Percentiles rank a stretch among this genome's conserved stretches.
These are phyloP conservation scores for Raphidocelis subcapitata DNA, from an alignment of 139 green algal species.

Conservation along the genomic window DNA sequence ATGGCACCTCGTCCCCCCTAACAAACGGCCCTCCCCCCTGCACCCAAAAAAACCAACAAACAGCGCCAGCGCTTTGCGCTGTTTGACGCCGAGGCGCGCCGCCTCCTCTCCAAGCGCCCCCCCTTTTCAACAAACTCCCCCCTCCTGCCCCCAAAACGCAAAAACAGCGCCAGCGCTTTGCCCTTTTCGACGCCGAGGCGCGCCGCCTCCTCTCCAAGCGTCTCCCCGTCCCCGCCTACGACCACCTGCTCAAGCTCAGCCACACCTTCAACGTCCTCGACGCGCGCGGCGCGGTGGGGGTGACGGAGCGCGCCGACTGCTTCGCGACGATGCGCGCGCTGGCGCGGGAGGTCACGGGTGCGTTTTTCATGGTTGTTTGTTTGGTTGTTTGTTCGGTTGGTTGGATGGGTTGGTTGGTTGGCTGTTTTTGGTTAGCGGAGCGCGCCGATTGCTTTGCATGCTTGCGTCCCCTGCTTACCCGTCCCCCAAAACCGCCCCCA, in stretches of 20 bases:
- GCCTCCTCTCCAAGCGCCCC: constrained; percentile 85
- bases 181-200: constrained; percentile 47
- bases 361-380: background rate
- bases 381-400: background rate
- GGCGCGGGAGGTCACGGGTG: constrained; percentile 52
- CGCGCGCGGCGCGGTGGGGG: constrained; percentile 87
- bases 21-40: too few relatives aligned
- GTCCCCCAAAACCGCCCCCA: too few relatives aligned
- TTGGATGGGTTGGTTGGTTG: background rate
- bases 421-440: too few relatives aligned
- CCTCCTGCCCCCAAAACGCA: too few relatives aligned
- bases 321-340: constrained; percentile 91
- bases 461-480: too few relatives aligned
- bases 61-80: constrained; percentile 25
- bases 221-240: constrained; percentile 95
- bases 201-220: constrained; percentile 80
- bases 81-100: constrained; percentile 52
- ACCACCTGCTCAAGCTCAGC: constrained; percentile 96
- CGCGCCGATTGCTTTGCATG: too few relatives aligned
- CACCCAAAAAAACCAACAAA: too few relatives aligned
- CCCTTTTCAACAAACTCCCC: constrained; percentile 96
- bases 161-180: constrained; percentile 24
- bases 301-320: constrained; percentile 93
- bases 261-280: constrained; percentile 99
- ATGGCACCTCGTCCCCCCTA: too few relatives aligned